Evolutionary conservation across 169 alveolate species (phyloP), one percentile per base, ranked within the genome.

Genomic region (Amoebophrya sp.): DNA sequence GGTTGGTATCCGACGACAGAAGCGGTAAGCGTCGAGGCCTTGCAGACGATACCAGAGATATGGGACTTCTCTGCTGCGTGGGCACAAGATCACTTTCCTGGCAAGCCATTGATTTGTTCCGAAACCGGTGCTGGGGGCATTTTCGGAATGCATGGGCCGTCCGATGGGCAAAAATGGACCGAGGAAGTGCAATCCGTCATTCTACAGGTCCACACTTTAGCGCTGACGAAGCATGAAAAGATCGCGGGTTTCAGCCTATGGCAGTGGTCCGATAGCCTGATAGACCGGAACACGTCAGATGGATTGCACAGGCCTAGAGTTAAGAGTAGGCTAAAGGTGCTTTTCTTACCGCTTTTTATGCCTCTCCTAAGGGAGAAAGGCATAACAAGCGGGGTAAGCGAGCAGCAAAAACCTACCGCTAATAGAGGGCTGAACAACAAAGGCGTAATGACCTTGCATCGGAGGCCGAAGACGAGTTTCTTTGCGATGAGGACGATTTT

Each of bases 31-130:
- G 3, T 0, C 1, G 39, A 6, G 26, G n/a, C 36, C 83, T 26
- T 65, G 36, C 83, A 65, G 33, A 10, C 18, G 26, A 65, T 65
- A 1, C 83, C 83, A 36, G 83, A 65, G n/a, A 65, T 26, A 6
- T 65, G 83, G 83, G 83, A 65, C 26, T 65, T 65, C 83, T 65
- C 83, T 10, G 83, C 83, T 36, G 83, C 83, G 39, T 65, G 83
- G 83, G 83, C 83, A 36, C 83, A 65, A 36, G 83, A 65, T 36
- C 83, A 65, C 83, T 65, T 6, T 36, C 83, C 83, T 1, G 83
- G 83, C 33, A 65, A 65, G 83, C 83, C 83, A 10, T 65, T 65
- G 83, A 65, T 65, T 6, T 65, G 83, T 26, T 12, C 36, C 33
- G 83, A 65, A 26, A 12, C 33, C 83, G 83, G 83, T 36, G 83